Evolutionary conservation across 2,329 filamentous ascomycete species (phyloP).

Genomic region (Colletotrichum noveboracense): DNA sequence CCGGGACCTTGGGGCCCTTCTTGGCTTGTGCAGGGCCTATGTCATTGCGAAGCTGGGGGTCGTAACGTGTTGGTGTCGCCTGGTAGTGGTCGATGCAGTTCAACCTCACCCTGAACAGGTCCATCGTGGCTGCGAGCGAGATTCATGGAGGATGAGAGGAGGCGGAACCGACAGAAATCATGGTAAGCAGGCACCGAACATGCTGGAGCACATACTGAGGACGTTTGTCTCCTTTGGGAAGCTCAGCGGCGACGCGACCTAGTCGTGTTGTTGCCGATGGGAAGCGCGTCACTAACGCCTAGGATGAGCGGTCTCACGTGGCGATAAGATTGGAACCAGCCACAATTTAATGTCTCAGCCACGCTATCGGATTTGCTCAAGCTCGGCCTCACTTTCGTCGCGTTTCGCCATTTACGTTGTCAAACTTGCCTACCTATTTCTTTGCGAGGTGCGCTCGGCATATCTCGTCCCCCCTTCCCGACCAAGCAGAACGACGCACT

Average conservation of each 20-base stretch:
- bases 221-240: not conserved
- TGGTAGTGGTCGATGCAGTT: conserved; percentile 98
- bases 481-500: not conserved
- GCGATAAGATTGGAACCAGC: conserved; percentile 13
- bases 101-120: conserved; percentile 85
- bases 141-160: conserved; percentile 5
- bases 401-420: not conserved
- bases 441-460: not conserved
- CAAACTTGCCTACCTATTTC: not conserved
- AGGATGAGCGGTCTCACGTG: conserved; percentile 30
- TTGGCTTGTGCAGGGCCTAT: conserved; percentile 62
- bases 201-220: not conserved
- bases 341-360: not conserved
- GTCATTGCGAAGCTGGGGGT: conserved; percentile 77
- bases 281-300: not conserved
- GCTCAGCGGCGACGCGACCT: not conserved
- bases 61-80: conserved; percentile 76
- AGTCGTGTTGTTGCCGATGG: not conserved
- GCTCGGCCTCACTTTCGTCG: not conserved
- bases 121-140: conserved; percentile 44
- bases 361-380: not conserved
- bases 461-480: not conserved
- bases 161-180: not conserved
- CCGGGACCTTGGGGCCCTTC: conserved; percentile 76
- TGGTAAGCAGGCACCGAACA: not conserved